These are phyloP conservation scores for Ceratocystis papillata DNA, from an alignment of 2,329 filamentous ascomycete genomes.

Conservation along the genomic window DNA sequence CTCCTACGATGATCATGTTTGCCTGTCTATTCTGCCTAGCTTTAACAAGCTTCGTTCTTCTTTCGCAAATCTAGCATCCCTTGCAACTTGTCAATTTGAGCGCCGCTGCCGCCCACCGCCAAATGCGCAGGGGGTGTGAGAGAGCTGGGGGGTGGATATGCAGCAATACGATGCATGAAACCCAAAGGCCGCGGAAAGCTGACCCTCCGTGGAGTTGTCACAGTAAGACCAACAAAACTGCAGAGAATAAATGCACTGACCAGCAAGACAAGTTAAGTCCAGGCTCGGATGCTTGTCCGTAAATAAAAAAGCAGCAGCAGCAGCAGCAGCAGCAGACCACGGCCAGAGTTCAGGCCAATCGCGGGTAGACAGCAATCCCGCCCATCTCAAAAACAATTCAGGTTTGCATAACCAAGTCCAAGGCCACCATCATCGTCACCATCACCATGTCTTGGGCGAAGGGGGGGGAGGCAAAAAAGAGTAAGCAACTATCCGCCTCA, in stretches of 20 bases:
- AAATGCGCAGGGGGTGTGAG: not conserved
- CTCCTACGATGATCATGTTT: not conserved
- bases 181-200: not conserved
- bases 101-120: not conserved
- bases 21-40: not conserved
- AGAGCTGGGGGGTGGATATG: not conserved
- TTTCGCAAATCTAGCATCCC: not conserved
- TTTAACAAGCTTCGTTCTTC: not conserved
- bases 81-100: constrained; percentile 5
- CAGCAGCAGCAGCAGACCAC: not conserved
- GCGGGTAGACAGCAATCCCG: not conserved
- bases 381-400: not conserved
- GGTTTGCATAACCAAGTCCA: not conserved
- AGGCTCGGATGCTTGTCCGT: not conserved
- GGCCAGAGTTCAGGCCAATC: not conserved
- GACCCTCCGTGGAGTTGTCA: constrained; percentile 14
- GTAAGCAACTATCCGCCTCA: not conserved
- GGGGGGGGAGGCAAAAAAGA: not conserved
- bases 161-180: not conserved
- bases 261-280: not conserved
- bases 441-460: not conserved
- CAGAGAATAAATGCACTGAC: not conserved
- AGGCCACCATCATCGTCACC: not conserved
- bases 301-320: not conserved
- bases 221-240: not conserved